These are phyloP conservation scores for Pholiota molesta DNA, from an alignment of 768 basidiomycete genomes.

Conservation along the genomic window DNA sequence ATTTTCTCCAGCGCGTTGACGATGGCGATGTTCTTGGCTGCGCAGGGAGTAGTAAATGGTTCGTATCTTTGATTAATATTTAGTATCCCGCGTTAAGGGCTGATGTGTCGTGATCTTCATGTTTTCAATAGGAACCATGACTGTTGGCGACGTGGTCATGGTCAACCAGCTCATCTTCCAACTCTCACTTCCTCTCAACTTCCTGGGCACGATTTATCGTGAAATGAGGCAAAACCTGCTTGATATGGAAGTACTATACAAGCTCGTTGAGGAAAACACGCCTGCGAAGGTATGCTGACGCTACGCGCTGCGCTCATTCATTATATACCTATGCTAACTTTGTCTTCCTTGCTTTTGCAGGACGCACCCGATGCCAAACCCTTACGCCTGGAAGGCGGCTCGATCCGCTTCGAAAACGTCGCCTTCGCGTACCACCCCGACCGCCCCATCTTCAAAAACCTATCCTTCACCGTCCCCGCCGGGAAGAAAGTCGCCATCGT, in stretches of 20 bases:
- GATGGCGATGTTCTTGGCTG: slow-evolving; percentile 93
- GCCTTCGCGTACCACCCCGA: slow-evolving; percentile 90
- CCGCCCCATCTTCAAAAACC: slow-evolving; percentile 86
- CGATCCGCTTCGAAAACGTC: slow-evolving; percentile 92
- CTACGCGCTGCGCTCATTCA: background rate
- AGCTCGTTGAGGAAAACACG: slow-evolving; percentile 80
- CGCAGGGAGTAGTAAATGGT: slow-evolving; percentile 94
- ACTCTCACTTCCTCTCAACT: slow-evolving; percentile 93
- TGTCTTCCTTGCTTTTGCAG: slow-evolving; percentile 49
- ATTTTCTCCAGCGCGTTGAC: slow-evolving; percentile 96
- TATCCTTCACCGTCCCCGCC: slow-evolving; percentile 91
- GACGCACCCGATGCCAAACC: slow-evolving; percentile 72
- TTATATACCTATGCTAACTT: background rate
- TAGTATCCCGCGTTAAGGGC: background rate
- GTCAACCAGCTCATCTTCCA: slow-evolving; percentile 99
- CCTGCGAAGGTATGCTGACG: slow-evolving; percentile 56
- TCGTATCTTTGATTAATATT: slow-evolving; percentile 16
- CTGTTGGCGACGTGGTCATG: slow-evolving; percentile 98
- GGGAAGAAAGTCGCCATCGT: slow-evolving; percentile 98
- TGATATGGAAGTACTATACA: slow-evolving; percentile 97
- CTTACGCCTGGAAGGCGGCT: slow-evolving; percentile 74
- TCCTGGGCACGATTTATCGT: slow-evolving; percentile 95
- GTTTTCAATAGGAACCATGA: slow-evolving; percentile 80
- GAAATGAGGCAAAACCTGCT: slow-evolving; percentile 95
- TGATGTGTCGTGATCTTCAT: background rate